Evolutionary conservation across 257 asterid species (phyloP).

Genomic region (Voacanga thouarsii): DNA sequence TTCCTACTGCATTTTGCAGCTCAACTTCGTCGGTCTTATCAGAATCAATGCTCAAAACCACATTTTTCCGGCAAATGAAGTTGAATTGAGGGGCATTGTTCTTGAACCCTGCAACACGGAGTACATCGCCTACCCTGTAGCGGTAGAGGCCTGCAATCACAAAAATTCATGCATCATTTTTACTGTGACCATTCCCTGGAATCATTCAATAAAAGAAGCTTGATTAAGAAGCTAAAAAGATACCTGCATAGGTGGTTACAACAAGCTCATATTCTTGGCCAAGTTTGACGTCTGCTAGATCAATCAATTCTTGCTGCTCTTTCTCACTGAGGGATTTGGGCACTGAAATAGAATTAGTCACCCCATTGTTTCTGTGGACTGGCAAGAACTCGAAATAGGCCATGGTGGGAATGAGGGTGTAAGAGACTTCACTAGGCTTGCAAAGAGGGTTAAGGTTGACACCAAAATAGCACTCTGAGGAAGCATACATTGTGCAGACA

Average conservation of each 20-base stretch:
- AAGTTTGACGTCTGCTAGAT: conserved; percentile 64
- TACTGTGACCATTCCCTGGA: neutral
- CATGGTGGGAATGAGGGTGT: conserved; percentile 83
- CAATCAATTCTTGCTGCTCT: conserved; percentile 64
- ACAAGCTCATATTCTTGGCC: conserved; percentile 89
- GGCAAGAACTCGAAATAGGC: conserved; percentile 87
- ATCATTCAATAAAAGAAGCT: neutral
- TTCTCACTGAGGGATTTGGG: conserved; percentile 56
- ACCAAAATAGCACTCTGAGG: conserved; percentile 91
- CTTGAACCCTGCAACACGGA: conserved; percentile 88
- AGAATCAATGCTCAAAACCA: conserved; percentile 74
- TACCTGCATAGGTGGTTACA: conserved; percentile 93
- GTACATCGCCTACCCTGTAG: conserved; percentile 85
- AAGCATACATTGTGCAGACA: conserved; percentile 92
- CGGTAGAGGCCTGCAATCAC: conserved; percentile 64
- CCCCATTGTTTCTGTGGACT: conserved; percentile 41
- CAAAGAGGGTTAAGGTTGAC: conserved; percentile 83
- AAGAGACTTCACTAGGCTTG: conserved; percentile 70
- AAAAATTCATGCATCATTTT: neutral
- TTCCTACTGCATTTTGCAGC: conserved; percentile 75
- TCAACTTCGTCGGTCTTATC: conserved; percentile 95
- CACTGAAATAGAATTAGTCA: conserved; percentile 29
- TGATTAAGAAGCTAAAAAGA: neutral
- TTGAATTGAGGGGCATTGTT: conserved; percentile 90
- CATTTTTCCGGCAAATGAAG: conserved; percentile 85